phyloP scores from a whole-genome alignment of 2,329 filamentous ascomycete species.

The Pseudogymnoascus pannorum region DNA sequence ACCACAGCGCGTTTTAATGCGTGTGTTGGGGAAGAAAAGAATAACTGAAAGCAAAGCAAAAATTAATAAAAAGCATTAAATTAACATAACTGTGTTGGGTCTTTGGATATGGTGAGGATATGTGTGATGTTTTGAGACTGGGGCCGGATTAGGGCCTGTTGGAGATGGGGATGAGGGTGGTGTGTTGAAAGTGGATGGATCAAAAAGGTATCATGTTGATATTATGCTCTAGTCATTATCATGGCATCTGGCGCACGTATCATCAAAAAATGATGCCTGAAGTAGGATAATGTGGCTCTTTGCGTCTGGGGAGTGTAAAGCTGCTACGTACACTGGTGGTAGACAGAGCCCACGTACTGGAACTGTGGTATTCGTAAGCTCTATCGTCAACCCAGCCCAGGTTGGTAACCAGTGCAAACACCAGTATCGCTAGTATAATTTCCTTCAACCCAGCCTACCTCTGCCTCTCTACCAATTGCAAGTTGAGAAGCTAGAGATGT shows the following conservation, averaged over 20 bases:
- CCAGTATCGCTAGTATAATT: background rate
- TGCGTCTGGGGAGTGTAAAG: background rate
- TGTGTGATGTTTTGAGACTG: background rate
- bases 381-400: too few species aligned
- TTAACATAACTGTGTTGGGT: background rate
- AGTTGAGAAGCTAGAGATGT: background rate
- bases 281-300: background rate
- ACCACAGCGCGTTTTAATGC: background rate
- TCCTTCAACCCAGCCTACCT: background rate
- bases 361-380: background rate
- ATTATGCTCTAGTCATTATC: background rate
- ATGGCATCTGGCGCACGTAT: background rate
- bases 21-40: background rate
- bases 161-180: background rate
- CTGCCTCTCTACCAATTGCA: background rate
- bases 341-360: background rate
- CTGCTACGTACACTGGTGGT: background rate
- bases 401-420: background rate
- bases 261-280: background rate
- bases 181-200: background rate
- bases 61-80: background rate
- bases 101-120: background rate
- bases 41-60: background rate
- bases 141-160: background rate
- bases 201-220: background rate